A percentile compares a stretch with the other conserved stretches of the same genome.
Evolutionary conservation across 805 yeast genomes (phyloP).

Genomic region (Starmerella powellii): DNA sequence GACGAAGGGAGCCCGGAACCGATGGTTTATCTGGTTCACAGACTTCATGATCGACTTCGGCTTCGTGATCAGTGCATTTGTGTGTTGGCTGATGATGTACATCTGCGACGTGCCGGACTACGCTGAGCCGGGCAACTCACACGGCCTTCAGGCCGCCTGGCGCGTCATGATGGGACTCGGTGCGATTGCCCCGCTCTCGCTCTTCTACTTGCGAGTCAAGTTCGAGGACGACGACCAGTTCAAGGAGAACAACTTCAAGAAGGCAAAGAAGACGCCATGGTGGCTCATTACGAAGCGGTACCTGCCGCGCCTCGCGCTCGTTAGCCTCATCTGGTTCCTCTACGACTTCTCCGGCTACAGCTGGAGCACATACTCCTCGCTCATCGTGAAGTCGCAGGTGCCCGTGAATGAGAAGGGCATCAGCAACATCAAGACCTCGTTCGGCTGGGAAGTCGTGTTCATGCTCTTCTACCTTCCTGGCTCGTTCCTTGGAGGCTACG

Average conservation of each 20-base stretch:
- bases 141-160: conserved; percentile 76
- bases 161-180: conserved; percentile 83
- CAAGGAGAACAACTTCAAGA: conserved; percentile 54
- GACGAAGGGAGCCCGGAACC: conserved; percentile 73
- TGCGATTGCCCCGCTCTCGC: conserved; percentile 70
- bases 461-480: conserved; percentile 87
- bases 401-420: conserved; percentile 33
- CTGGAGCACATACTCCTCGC: conserved; percentile 71
- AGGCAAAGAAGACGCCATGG: conserved; percentile 43
- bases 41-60: conserved; percentile 80
- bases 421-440: conserved; percentile 49
- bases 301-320: conserved; percentile 64
- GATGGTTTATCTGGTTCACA: conserved; percentile 83
- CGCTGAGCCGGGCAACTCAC: conserved; percentile 25
- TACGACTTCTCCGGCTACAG: conserved; percentile 84
- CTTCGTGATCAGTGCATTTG: conserved; percentile 71
- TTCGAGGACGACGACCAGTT: conserved; percentile 65
- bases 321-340: conserved; percentile 76
- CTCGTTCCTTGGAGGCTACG: conserved; percentile 69
- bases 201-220: conserved; percentile 65
- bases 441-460: conserved; percentile 88
- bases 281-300: conserved; percentile 60
- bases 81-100: conserved; percentile 76
- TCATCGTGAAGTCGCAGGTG: conserved; percentile 50
- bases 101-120: conserved; percentile 42